A percentile compares a stretch with the other conserved stretches of the same genome.
Evolutionary conservation across 305 asterid genomes (phyloP).

Genomic region (Andrographis paniculata): DNA sequence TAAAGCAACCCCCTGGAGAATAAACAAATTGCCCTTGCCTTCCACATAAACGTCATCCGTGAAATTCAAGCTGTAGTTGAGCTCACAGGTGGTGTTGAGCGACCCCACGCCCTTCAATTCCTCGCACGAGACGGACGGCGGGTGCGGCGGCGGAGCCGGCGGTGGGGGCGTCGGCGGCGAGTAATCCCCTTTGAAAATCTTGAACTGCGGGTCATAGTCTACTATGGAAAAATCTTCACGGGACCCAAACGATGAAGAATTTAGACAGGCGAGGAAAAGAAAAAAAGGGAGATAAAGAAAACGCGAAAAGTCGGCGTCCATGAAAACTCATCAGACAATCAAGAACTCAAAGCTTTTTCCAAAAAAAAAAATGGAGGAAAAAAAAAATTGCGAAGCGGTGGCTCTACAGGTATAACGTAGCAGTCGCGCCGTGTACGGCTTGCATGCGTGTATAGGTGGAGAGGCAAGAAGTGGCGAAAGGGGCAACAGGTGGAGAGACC

Average conservation of each 20-base stretch:
- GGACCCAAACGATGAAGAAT: too few species aligned
- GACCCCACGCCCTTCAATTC: constrained; percentile 64
- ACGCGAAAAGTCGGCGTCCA: constrained; percentile 27
- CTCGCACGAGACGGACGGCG: constrained; percentile 46
- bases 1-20: constrained; percentile 52
- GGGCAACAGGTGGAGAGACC: constrained; percentile 19
- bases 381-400: too few species aligned
- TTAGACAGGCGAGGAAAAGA: constrained; percentile 3
- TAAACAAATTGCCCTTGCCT: constrained; percentile 46
- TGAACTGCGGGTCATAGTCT: constrained; percentile 22
- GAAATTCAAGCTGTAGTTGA: constrained; percentile 53
- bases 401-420: too few species aligned
- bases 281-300: constrained; percentile 12
- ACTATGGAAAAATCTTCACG: constrained; percentile 40
- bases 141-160: constrained; percentile 53
- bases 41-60: constrained; percentile 39
- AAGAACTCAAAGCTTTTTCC: background rate
- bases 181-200: constrained; percentile 34
- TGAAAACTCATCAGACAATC: constrained; percentile 30
- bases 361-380: background rate
- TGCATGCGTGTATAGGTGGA: too few species aligned
- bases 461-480: constrained; percentile 1
- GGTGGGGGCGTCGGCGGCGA: constrained; percentile 63
- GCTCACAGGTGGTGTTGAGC: constrained; percentile 71
- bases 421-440: too few species aligned